Percentiles rank a stretch among this genome's conserved stretches.
These are phyloP conservation scores for Alternaria sp. DNA, from an alignment of 2,329 filamentous ascomycete species.

Conservation along the genomic window DNA sequence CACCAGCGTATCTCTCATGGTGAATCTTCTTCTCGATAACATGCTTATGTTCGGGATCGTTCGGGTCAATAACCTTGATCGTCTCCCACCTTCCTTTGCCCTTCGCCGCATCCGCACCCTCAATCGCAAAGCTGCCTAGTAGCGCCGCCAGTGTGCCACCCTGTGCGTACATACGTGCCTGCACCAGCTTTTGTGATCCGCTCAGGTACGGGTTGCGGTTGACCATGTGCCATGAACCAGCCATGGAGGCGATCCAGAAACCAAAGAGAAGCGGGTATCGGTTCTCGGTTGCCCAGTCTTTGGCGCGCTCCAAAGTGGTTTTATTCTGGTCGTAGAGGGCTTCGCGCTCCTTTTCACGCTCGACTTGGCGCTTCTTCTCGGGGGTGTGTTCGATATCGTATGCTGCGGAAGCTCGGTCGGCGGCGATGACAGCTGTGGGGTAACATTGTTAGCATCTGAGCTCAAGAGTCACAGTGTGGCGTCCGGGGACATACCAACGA, in stretches of 20 bases:
- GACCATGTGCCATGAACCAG: constrained; percentile 75
- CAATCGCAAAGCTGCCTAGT: constrained; percentile 81
- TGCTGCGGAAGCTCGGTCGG: constrained; percentile 75
- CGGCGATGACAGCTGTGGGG: constrained; percentile 74
- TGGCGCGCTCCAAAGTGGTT: constrained; percentile 65
- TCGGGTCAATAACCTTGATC: constrained; percentile 78
- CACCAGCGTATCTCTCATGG: constrained; percentile 84
- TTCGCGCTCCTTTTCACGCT: constrained; percentile 48
- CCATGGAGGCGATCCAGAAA: constrained; percentile 84
- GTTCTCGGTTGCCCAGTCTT: constrained; percentile 79
- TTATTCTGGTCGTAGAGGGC: constrained; percentile 62
- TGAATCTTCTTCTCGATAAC: constrained; percentile 87
- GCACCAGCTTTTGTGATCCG: constrained; percentile 85
- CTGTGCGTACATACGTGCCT: constrained; percentile 94
- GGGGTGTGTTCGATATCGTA: constrained; percentile 78
- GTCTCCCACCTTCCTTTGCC: constrained; percentile 85
- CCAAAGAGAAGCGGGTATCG: constrained; percentile 85
- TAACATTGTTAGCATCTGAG: constrained; percentile 23
- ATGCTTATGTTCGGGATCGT: constrained; percentile 83
- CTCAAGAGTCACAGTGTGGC: not conserved
- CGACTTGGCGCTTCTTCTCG: constrained; percentile 43
- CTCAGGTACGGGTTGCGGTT: constrained; percentile 78
- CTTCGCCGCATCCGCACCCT: constrained; percentile 78
- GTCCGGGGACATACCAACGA: constrained; percentile 64
- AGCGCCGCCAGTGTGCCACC: constrained; percentile 85